phyloP scores from a whole-genome alignment of 163 green algal genomes.

The Chlorella variabilis region DNA sequence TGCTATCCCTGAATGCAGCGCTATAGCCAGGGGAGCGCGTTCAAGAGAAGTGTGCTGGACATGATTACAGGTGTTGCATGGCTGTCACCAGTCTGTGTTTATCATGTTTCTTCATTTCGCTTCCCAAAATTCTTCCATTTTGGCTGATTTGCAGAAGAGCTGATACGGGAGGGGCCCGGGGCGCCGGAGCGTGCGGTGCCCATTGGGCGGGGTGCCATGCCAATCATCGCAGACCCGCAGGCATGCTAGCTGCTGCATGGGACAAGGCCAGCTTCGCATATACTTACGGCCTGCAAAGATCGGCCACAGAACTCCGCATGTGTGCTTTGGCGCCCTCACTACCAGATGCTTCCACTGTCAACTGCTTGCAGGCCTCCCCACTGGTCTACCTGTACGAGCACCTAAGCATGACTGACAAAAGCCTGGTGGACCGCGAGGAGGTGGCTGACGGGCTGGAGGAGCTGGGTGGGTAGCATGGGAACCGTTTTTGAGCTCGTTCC shows the following conservation, averaged over 20 bases:
- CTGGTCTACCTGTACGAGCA: constrained; percentile 46
- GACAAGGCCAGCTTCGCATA: too few relatives aligned
- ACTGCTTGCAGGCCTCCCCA: constrained; percentile 43
- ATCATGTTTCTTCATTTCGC: too few relatives aligned
- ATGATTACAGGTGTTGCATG: too few relatives aligned
- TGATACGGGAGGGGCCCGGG: constrained; percentile 62
- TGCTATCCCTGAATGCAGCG: constrained; percentile 58
- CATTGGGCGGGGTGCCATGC: constrained; percentile 16
- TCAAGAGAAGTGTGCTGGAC: constrained; percentile 91
- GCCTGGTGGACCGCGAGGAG: constrained; percentile 35
- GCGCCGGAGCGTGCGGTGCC: constrained; percentile 17
- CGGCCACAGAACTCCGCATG: too few relatives aligned
- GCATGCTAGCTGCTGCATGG: too few relatives aligned
- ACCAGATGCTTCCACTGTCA: too few relatives aligned
- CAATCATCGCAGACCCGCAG: constrained; percentile 36
- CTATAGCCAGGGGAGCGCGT: constrained; percentile 70
- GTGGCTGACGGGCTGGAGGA: constrained; percentile 42
- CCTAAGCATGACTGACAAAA: constrained; percentile 27
- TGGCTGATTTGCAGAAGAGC: constrained; percentile 85
- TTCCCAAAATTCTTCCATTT: too few relatives aligned
- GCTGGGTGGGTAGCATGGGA: constrained; percentile 22
- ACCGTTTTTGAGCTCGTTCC: too few relatives aligned
- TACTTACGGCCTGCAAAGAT: too few relatives aligned
- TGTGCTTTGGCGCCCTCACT: too few relatives aligned
- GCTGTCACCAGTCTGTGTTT: too few relatives aligned